Percentiles rank a stretch among this genome's conserved stretches.
phyloP scores from a whole-genome alignment of 2,329 filamentous ascomycete genomes.

The Ceratocystis alfenasii region DNA sequence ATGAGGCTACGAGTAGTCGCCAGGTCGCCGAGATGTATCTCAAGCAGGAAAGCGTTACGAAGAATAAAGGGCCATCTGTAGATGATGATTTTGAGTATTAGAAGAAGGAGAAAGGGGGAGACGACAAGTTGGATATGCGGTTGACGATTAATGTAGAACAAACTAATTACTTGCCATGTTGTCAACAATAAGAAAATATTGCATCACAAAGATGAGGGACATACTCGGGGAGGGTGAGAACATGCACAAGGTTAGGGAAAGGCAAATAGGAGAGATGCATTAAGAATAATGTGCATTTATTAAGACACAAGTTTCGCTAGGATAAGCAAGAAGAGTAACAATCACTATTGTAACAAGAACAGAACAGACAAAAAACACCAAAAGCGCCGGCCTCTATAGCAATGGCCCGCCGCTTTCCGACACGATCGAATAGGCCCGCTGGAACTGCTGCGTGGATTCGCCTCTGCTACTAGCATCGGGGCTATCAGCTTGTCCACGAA shows the following conservation, averaged over 20 bases:
- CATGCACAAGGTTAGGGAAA: background rate
- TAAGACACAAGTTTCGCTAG: background rate
- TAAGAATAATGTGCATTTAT: background rate
- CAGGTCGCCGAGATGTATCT: conserved; percentile 96
- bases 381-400: background rate
- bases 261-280: background rate
- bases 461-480: background rate
- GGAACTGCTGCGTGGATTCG: background rate
- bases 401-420: background rate
- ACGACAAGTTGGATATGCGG: background rate
- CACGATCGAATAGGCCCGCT: conserved; percentile 3
- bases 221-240: too few relatives aligned
- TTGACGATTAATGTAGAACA: background rate
- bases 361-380: background rate
- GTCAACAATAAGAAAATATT: too few relatives aligned
- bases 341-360: background rate
- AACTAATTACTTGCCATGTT: too few relatives aligned
- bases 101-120: background rate
- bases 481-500: background rate
- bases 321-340: background rate
- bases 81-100: conserved; percentile 99
- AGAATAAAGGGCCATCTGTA: conserved; percentile 72
- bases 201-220: too few relatives aligned
- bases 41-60: conserved; percentile 80
- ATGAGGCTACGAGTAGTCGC: conserved; percentile 70